Base-by-base conservation (phyloP, 805 yeast species). In the Kodamaea hsintzibuensis region DNA sequence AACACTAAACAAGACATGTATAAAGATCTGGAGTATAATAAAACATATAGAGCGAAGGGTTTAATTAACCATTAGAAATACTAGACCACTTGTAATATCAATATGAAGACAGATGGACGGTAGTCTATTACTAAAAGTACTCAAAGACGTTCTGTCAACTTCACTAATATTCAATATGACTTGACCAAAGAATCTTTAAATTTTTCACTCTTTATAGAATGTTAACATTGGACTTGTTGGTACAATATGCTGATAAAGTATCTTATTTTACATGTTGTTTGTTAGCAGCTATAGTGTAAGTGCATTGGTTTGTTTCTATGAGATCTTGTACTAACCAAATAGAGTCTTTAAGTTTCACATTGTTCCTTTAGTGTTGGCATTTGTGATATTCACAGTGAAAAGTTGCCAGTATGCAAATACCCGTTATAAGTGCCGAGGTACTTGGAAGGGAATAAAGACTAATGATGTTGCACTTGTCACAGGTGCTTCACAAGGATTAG, bases 401-500 rank as follows among this genome's bases (percentile, higher is more conserved):
- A 47, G 16, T 13, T 37, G 16, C 5, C 18, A 18, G 25, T 33
- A 25, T 16, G 25, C 38, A 4, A 46, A 51, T 19, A 42, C 47
- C 4, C 16, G 38, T 12, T 51, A 51, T 35, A 51, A 47, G 27
- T 16, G 51, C 27, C 47, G 51, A 19, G 51, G 54, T n/a, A 7
- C 10, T 4, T 54, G 57, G 59, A 22, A 14, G 2, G 18, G 19
- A 3, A 10, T 58, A 1, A 35, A 27, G 2, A 13, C 47, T 5
- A 14, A 44, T 1, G 59, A 56, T 37, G 52, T 50, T 2, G 76
- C 78, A 1, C 46, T 80, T 22, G 65, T 81, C 5, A 81, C 85
- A 0, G 86, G 86, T 0, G 85, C 84, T 0, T 67, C 79, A 13
- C 59, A 64, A 33, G 85, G 86, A 0, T 63, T 82, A n/a, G 86